These are phyloP conservation scores for Wilhelminamyces savonicus DNA, from an alignment of 805 yeast species.

Conservation along the genomic window DNA sequence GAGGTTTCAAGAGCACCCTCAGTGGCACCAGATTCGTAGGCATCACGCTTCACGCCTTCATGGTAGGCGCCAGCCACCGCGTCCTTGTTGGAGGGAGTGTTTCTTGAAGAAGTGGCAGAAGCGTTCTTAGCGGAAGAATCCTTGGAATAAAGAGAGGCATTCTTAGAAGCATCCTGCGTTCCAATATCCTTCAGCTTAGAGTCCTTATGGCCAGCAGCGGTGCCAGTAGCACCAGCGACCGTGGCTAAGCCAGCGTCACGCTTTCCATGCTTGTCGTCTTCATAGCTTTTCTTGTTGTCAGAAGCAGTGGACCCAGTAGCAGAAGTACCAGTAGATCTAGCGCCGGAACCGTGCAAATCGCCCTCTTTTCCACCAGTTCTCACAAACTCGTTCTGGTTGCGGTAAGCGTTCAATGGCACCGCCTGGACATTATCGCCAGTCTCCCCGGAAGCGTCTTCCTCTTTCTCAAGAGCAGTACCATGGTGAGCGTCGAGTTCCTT, in stretches of 20 bases:
- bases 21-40: neutral
- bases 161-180: too few relatives aligned
- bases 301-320: neutral
- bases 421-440: slow-evolving; percentile 6
- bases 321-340: too few relatives aligned
- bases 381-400: slow-evolving; percentile 7
- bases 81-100: too few relatives aligned
- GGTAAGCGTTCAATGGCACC: slow-evolving; percentile 5
- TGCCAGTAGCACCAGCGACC: neutral
- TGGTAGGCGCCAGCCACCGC: neutral
- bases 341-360: slow-evolving; percentile 1
- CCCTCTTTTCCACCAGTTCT: slow-evolving; percentile 12
- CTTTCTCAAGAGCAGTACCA: slow-evolving; percentile 4
- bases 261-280: neutral
- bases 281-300: neutral
- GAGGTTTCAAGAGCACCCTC: too few relatives aligned
- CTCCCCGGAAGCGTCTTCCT: neutral
- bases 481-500: slow-evolving; percentile 11
- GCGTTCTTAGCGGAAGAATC: too few relatives aligned
- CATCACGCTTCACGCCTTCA: neutral
- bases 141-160: too few relatives aligned
- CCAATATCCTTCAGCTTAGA: too few relatives aligned
- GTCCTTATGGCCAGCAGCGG: neutral
- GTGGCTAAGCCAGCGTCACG: neutral
- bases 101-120: too few relatives aligned